Evolutionary conservation across 352 stramenopile genomes (phyloP), one percentile per base, ranked within the genome.

Genomic region (Phytophthora palmivora): DNA sequence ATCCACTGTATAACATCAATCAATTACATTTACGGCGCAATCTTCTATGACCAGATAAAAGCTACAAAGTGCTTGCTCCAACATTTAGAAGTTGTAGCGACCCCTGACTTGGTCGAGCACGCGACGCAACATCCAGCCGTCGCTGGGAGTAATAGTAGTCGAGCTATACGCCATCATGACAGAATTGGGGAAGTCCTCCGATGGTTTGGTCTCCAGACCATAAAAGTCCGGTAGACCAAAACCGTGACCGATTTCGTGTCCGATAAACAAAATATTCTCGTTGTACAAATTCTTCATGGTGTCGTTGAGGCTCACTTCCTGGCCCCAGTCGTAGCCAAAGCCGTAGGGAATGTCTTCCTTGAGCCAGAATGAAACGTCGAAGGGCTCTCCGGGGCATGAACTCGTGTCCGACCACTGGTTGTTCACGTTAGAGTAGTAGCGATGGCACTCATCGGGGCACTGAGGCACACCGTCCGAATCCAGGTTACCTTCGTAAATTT

Each of bases 41-140:
- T n/a, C n/a, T n/a, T n/a, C n/a, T n/a, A n/a, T n/a, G n/a, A n/a
- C n/a, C n/a, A n/a, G n/a, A n/a, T n/a, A n/a, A n/a, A n/a, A n/a
- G 14, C 11, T n/a, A 41, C 5, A n/a, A 28, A 28, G 3, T n/a
- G 16, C 6, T 41, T 19, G 34, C n/a, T n/a, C 14, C 42, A 3
- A 24, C 10, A 41, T 8, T 66, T 58, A 69, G 16, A 69, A 75
- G 12, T 62, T 43, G 52, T 76, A 76, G 12, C 67, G 61, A n/a
- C 43, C 15, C 12, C 54, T 50, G 24, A 72, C 57, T 36, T 72
- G 50, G 41, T 76, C 67, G 18, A 65, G 66, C 8, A 76, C 49
- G 15, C 67, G 63, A 45, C 67, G 67, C 52, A 76, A 47, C 67
- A 76, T 72, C 67, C 67, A 76, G 16, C 67, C 67, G 19, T 76